Conservation (phyloP, 805 yeast species). For the Nakazawaea siamensis region DNA sequence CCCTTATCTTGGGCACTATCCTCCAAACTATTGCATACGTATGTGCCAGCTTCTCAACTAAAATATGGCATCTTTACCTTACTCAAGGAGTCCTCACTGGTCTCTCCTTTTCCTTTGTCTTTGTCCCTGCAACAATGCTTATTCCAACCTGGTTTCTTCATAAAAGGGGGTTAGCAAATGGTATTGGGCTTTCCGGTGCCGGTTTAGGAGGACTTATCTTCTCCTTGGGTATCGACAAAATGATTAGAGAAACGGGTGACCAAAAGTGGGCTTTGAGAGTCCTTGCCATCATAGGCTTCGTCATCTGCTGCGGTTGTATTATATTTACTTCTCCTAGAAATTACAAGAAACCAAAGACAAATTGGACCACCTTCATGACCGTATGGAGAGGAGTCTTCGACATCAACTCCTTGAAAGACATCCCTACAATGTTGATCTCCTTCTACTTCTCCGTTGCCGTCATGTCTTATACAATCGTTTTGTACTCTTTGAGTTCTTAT, state of each 20-base stretch:
- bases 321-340: constrained; percentile 37
- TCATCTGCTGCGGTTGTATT: constrained; percentile 29
- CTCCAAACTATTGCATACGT: constrained; percentile 40
- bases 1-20: constrained; percentile 27
- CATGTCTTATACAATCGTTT: constrained; percentile 32
- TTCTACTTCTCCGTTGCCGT: constrained; percentile 27
- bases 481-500: constrained; percentile 40
- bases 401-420: constrained; percentile 19
- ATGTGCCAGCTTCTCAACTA: constrained; percentile 41
- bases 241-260: constrained; percentile 28
- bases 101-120: constrained; percentile 38
- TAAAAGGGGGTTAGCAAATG: constrained; percentile 32
- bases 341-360: constrained; percentile 18
- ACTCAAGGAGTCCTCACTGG: constrained; percentile 50
- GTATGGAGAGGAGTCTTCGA: constrained; percentile 28
- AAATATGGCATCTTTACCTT: constrained; percentile 40
- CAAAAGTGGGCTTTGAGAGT: constrained; percentile 33
- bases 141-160: constrained; percentile 49
- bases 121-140: constrained; percentile 37
- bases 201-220: constrained; percentile 34
- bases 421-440: constrained; percentile 23
- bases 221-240: constrained; percentile 25
- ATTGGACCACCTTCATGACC: constrained; percentile 13
- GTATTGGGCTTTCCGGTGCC: constrained; percentile 30
- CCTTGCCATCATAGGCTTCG: constrained; percentile 28